A percentile compares a stretch with the other conserved stretches of the same genome.
Evolutionary conservation across 192 early-diverging fungal genomes (phyloP).

Genomic region (Oehlia diaphana): DNA sequence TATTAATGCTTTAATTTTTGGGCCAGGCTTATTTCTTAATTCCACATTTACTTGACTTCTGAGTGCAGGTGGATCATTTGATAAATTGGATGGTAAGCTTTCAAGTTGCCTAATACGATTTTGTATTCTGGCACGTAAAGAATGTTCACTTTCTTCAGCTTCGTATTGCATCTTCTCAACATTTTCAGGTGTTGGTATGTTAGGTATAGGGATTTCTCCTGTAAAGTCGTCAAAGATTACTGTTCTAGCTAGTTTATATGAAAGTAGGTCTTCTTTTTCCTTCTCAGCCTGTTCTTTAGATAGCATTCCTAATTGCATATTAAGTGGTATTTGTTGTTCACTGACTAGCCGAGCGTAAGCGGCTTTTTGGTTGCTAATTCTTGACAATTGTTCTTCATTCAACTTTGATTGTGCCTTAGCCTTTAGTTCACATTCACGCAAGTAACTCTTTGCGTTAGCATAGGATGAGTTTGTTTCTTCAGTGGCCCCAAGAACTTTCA

Average conservation of each 20-base stretch:
- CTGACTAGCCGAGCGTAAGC: neutral
- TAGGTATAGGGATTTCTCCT: neutral
- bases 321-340: neutral
- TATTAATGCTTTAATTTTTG: neutral
- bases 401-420: conserved; percentile 46
- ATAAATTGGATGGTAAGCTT: conserved; percentile 5
- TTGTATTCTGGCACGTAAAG: neutral
- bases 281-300: neutral
- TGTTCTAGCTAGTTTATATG: neutral
- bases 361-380: conserved; percentile 39
- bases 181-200: neutral
- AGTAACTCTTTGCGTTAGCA: conserved; percentile 62
- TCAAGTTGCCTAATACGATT: neutral
- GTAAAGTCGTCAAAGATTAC: neutral
- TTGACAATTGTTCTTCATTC: conserved; percentile 61
- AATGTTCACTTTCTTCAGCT: neutral
- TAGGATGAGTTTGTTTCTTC: conserved; percentile 76
- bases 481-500: conserved; percentile 71
- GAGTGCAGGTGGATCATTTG: conserved; percentile 2
- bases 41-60: neutral
- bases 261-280: neutral
- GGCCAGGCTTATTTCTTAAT: neutral
- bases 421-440: conserved; percentile 48
- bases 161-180: neutral
- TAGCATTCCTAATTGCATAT: neutral